These are phyloP conservation scores for Pseudocercospora cruenta DNA, from an alignment of 2,329 filamentous ascomycete genomes.

Conservation along the genomic window DNA sequence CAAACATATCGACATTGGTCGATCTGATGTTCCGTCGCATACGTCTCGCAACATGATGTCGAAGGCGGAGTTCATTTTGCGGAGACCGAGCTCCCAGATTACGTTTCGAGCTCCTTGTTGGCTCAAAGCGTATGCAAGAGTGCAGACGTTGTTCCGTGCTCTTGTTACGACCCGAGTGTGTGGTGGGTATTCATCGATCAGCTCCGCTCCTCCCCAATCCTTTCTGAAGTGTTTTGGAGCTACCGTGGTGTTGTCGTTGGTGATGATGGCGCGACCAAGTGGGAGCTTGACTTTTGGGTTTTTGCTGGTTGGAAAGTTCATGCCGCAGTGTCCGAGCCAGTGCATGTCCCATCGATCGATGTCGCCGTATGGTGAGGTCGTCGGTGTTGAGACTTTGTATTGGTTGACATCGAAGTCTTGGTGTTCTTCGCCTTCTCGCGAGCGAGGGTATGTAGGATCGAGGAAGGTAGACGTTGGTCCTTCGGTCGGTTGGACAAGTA, in stretches of 20 bases:
- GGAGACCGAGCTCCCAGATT: constrained; percentile 50
- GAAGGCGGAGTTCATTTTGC: constrained; percentile 45
- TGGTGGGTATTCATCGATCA: constrained; percentile 23
- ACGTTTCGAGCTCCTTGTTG: constrained; percentile 50
- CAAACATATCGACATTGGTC: constrained; percentile 45
- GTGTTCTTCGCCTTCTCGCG: constrained; percentile 15
- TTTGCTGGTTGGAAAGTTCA: constrained; percentile 13
- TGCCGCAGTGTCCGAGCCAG: constrained; percentile 40
- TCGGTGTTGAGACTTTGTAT: constrained; percentile 22
- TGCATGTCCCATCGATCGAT: constrained; percentile 42
- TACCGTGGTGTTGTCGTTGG: constrained; percentile 28
- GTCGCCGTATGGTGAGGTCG: constrained; percentile 43
- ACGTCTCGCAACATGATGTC: constrained; percentile 40
- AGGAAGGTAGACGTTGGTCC: constrained; percentile 24
- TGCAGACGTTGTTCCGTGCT: constrained; percentile 46
- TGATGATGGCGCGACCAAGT: constrained; percentile 25
- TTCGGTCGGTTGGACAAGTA: constrained; percentile 39
- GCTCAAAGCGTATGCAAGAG: constrained; percentile 51
- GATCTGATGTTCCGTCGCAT: constrained; percentile 35
- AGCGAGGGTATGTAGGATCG: constrained; percentile 27
- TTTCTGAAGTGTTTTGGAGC: constrained; percentile 26
- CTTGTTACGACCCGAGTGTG: constrained; percentile 53
- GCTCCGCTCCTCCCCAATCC: constrained; percentile 29
- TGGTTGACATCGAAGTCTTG: constrained; percentile 22
- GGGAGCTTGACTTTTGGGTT: constrained; percentile 14